Evolutionary conservation across 768 basidiomycete species (phyloP).

Genomic region (Tricholoma sp.): DNA sequence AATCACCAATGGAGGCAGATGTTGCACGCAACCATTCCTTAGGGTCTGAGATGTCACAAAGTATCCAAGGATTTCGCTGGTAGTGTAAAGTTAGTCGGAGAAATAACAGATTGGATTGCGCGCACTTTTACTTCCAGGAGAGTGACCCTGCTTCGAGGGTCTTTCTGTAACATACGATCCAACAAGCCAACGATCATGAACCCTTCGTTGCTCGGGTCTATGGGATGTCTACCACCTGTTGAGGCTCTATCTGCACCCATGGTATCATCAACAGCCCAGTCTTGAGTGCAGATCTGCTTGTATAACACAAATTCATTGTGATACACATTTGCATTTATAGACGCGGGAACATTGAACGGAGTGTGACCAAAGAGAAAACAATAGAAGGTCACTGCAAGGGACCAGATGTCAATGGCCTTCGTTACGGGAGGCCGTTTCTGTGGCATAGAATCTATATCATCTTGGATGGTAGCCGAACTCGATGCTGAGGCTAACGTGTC

Average conservation of each 20-base stretch:
- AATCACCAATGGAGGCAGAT: conserved; percentile 14
- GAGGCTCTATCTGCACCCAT: conserved; percentile 33
- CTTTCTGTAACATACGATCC: conserved; percentile 37
- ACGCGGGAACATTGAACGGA: conserved; percentile 33
- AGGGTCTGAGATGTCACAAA: conserved; percentile 28
- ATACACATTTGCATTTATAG: conserved; percentile 29
- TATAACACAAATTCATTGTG: conserved; percentile 36
- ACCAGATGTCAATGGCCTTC: conserved; percentile 44
- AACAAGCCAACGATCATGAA: conserved; percentile 28
- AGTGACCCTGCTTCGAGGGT: conserved; percentile 28
- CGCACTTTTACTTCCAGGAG: conserved; percentile 31
- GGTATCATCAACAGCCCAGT: conserved; percentile 32
- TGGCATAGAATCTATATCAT: conserved; percentile 10
- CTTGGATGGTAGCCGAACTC: conserved; percentile 13
- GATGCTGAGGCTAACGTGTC: conserved; percentile 15
- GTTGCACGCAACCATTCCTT: conserved; percentile 33
- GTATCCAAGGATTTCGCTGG: conserved; percentile 35
- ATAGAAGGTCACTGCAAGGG: conserved; percentile 42
- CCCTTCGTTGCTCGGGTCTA: conserved; percentile 24
- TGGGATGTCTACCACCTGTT: conserved; percentile 32
- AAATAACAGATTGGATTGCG: not conserved
- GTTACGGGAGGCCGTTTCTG: conserved; percentile 35
- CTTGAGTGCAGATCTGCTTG: conserved; percentile 35
- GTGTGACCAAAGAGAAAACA: conserved; percentile 42
- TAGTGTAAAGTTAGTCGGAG: not conserved